These are phyloP conservation scores for Mollisia scopiformis DNA, from an alignment of 2,329 filamentous ascomycete species.

Conservation along the genomic window DNA sequence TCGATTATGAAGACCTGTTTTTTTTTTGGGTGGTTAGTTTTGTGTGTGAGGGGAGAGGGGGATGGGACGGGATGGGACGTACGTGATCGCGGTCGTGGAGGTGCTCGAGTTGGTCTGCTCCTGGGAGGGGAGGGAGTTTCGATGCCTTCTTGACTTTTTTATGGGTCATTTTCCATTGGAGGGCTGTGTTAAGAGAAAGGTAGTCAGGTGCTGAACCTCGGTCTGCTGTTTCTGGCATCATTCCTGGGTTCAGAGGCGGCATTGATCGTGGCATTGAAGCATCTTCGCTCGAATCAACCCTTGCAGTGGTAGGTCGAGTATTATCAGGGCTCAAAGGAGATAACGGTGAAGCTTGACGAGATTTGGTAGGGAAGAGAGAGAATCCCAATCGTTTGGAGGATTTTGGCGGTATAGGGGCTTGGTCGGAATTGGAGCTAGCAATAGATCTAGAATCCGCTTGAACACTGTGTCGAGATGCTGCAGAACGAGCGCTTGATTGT, in stretches of 20 bases:
- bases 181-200: constrained; percentile 27
- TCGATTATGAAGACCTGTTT: constrained; percentile 37
- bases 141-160: constrained; percentile 28
- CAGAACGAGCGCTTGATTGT: neutral
- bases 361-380: constrained; percentile 19
- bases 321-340: neutral
- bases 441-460: neutral
- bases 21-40: neutral
- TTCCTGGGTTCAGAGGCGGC: neutral
- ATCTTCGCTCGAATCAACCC: neutral
- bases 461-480: neutral
- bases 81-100: constrained; percentile 35
- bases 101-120: constrained; percentile 19
- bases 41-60: neutral
- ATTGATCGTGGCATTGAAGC: neutral
- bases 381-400: constrained; percentile 16
- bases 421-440: neutral
- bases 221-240: neutral
- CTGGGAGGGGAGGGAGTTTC: constrained; percentile 25
- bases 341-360: neutral
- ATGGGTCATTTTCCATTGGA: constrained; percentile 28
- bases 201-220: constrained; percentile 15
- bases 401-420: constrained; percentile 13
- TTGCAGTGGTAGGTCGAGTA: neutral
- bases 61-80: constrained; percentile 6